Conservation (phyloP, 2,329 filamentous ascomycete genomes). For the Colletotrichum neosansevieriae region DNA sequence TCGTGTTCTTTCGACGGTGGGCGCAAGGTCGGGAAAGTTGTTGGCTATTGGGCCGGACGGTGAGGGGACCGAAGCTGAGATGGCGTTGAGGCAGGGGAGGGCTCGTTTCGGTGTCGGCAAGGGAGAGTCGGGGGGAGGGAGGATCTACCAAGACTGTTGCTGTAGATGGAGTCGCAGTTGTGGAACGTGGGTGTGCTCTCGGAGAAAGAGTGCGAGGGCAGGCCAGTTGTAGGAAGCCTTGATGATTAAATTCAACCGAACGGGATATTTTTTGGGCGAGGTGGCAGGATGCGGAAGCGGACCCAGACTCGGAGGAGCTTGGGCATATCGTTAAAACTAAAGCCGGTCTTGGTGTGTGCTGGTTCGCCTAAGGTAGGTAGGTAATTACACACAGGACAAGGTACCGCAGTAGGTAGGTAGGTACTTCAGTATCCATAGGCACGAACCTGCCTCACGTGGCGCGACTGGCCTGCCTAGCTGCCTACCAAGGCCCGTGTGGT, state of each 20-base stretch:
- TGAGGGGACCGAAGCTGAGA: constrained; percentile 15
- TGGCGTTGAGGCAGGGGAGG: neutral
- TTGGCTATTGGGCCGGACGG: constrained; percentile 1
- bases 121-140: neutral
- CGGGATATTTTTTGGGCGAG: constrained; percentile 36
- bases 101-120: constrained; percentile 20
- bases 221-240: constrained; percentile 11
- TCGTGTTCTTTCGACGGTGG: constrained; percentile 23
- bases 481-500: neutral
- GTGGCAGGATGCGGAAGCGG: constrained; percentile 39
- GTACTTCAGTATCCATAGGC: neutral
- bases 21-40: neutral
- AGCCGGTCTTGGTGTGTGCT: constrained; percentile 13
- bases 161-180: neutral
- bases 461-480: constrained; percentile 2
- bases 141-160: neutral
- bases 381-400: neutral
- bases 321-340: constrained; percentile 32
- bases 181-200: constrained; percentile 4
- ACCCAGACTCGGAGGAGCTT: constrained; percentile 28
- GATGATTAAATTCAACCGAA: constrained; percentile 29
- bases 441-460: constrained; percentile 26
- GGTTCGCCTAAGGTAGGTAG: neutral
- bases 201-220: constrained; percentile 22
- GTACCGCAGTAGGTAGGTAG: no score